Evolutionary conservation across 345 rosid genomes (phyloP).

Genomic region (Eucalyptus sideroxylon): DNA sequence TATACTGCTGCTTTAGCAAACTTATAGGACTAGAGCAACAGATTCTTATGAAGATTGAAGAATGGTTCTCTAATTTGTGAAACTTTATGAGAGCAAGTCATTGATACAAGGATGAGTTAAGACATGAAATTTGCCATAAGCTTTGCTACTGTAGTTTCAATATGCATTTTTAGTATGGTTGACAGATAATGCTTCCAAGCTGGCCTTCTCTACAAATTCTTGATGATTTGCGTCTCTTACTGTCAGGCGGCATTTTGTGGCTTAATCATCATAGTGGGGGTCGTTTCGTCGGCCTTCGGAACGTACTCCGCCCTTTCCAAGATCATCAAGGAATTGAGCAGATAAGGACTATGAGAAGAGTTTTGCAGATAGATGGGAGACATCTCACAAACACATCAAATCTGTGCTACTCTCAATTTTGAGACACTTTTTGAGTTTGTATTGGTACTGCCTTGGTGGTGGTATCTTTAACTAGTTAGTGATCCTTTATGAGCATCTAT

Average conservation of each 20-base stretch:
- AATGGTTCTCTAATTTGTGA: neutral
- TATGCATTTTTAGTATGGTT: neutral
- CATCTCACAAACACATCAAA: neutral
- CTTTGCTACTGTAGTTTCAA: neutral
- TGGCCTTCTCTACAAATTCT: neutral
- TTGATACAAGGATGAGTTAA: neutral
- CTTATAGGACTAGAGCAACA: neutral
- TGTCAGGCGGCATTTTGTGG: conserved; percentile 40
- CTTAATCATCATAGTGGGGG: conserved; percentile 56
- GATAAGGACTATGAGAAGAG: neutral
- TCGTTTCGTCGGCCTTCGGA: conserved; percentile 50
- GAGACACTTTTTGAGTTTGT: neutral
- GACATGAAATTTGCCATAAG: neutral
- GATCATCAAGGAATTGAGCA: conserved; percentile 43
- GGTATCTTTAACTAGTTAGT: neutral
- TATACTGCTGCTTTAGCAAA: neutral
- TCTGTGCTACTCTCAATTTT: neutral
- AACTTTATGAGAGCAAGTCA: neutral
- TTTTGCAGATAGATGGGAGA: neutral
- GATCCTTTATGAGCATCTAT: neutral
- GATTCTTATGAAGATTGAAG: neutral
- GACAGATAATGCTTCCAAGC: neutral
- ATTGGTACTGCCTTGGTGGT: neutral
- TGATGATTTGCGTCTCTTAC: neutral
- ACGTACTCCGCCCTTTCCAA: conserved; percentile 55